Conservation (phyloP, 1,139 yeast genomes). For the Suhomyces bribrorum region DNA sequence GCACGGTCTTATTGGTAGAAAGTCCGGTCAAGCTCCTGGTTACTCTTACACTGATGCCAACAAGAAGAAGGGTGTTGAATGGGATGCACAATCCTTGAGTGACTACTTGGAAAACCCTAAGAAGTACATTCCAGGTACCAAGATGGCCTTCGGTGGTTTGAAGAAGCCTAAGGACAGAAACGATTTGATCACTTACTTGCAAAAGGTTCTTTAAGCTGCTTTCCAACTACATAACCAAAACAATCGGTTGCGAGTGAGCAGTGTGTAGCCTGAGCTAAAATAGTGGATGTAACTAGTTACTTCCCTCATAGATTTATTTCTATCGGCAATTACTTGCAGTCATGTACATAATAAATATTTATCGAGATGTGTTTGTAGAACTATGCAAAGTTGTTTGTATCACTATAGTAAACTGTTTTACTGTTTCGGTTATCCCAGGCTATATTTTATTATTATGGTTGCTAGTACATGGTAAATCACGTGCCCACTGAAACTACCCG, state of each 20-base stretch:
- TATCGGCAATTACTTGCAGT: constrained; percentile 2
- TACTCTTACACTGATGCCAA: constrained; percentile 97
- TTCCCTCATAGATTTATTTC: constrained; percentile 9
- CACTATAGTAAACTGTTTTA: neutral
- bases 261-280: no score
- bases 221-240: neutral
- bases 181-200: constrained; percentile 90
- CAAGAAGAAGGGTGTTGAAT: constrained; percentile 89
- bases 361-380: no score
- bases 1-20: constrained; percentile 91
- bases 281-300: neutral
- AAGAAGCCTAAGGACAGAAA: constrained; percentile 99
- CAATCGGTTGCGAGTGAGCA: neutral
- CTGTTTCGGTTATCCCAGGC: neutral
- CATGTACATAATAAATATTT: constrained; percentile 12
- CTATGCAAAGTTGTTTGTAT: no score
- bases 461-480: neutral
- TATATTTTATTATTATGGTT: neutral
- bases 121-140: constrained; percentile 99
- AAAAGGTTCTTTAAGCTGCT: constrained; percentile 44
- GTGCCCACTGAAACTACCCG: neutral
- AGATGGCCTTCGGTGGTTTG: constrained; percentile 99
- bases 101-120: constrained; percentile 99
- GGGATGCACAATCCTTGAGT: constrained; percentile 87
- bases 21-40: constrained; percentile 89